phyloP scores from a whole-genome alignment of 495 filamentous ascomycete genomes.

The Penicillium coprophilum region DNA sequence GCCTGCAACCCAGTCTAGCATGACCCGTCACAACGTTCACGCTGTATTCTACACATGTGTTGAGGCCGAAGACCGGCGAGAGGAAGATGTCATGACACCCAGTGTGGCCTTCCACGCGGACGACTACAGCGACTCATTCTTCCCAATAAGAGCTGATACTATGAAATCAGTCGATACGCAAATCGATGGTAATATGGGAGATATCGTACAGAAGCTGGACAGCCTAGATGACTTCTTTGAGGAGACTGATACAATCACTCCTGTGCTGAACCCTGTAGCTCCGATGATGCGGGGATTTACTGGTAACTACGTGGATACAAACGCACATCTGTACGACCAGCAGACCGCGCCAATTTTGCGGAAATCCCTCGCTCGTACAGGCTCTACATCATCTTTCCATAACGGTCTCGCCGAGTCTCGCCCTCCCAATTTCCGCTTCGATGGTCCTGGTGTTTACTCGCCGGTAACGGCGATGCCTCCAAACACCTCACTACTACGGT shows the following conservation, averaged over 20 bases:
- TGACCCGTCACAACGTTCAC: conserved; percentile 89
- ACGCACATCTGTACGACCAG: conserved; percentile 88
- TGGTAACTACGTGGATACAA: conserved; percentile 69
- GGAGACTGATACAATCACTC: conserved; percentile 53
- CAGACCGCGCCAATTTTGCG: conserved; percentile 88
- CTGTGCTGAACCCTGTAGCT: conserved; percentile 40
- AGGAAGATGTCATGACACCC: conserved; percentile 66
- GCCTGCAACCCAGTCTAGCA: conserved; percentile 81
- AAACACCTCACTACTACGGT: conserved; percentile 39
- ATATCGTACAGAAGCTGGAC: conserved; percentile 86
- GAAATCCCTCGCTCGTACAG: conserved; percentile 71
- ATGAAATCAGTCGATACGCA: conserved; percentile 89
- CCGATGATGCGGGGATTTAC: conserved; percentile 61
- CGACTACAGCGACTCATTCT: conserved; percentile 78
- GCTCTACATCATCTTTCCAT: conserved; percentile 78
- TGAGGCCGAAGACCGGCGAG: conserved; percentile 57
- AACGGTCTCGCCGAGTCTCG: conserved; percentile 79
- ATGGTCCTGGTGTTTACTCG: conserved; percentile 64
- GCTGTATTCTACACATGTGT: conserved; percentile 90
- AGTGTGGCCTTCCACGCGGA: conserved; percentile 91
- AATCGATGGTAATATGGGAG: conserved; percentile 73
- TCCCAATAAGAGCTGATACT: conserved; percentile 77
- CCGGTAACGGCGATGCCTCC: conserved; percentile 29
- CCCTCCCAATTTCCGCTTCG: conserved; percentile 52
- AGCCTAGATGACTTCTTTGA: conserved; percentile 96